Base-by-base conservation (phyloP, 257 asterid species). In the Avicennia marina region DNA sequence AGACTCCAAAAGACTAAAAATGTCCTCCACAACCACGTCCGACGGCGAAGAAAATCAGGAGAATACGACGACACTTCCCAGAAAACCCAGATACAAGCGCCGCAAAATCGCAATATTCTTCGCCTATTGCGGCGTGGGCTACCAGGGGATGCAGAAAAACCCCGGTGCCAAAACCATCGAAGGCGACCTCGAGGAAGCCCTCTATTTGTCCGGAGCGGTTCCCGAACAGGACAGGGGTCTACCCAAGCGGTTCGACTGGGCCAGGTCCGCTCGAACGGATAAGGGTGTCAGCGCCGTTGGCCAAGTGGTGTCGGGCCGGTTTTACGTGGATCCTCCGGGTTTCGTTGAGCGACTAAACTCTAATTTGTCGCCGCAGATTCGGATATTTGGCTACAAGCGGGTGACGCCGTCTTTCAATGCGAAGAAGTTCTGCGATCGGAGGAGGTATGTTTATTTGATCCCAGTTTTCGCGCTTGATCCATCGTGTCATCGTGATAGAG, bases 201-300 rank as follows among this genome's bases (percentile, higher is more conserved):
- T 91, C 2, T 85, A 61, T 49, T 60, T 66, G 2, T 73, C 96
- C 20, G 95, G 95, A 11, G 98, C 94, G 2, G 83, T 91, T 0
- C 98, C 98, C 1, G 95, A 85, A 12, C 73, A 63, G 52, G 95
- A 91, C 17, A 75, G 94, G 16, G 94, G 96, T 3, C 56, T 56
- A 22, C 94, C 81, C 7, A 64, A 59, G 43, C 75, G 75, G 22
- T 85, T 60, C 64, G 96, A 91, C n/a, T 91, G 84, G 84, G 95
- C 95, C 31, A 78, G 98, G 49, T 88, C 96, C 0, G 96, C 98
- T 27, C 76, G 96, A 2, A 91, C 98, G 0, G 96, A 91, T 64
- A 91, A 91, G 51, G 98, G 98, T 4, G 98, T 91, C n/a, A 91
- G 98, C 57, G 98, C 98, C 6, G 95, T 83, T 1, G 96, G 98